Percentiles rank a stretch among this genome's conserved stretches.
Conservation (phyloP, 768 basidiomycete species). For the Lactarius tabidus region DNA sequence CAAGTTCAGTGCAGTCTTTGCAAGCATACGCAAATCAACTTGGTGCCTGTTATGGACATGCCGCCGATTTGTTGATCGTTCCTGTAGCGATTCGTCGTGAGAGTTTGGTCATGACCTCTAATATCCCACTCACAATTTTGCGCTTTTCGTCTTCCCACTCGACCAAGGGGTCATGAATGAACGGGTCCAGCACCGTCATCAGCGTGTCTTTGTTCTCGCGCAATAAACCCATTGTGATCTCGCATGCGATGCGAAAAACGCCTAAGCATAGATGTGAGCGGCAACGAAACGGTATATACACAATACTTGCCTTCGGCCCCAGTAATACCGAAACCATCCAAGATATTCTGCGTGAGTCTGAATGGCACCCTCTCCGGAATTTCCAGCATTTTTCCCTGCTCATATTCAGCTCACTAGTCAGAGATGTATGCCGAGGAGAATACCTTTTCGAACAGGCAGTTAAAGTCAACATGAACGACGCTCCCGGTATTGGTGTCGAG, state of each 20-base stretch:
- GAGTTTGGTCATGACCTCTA: background rate
- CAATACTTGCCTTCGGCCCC: conserved; percentile 75
- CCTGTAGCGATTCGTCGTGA: conserved; percentile 16
- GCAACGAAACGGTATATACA: background rate
- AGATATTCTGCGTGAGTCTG: conserved; percentile 87
- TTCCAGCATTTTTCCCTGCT: conserved; percentile 73
- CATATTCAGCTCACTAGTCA: conserved; percentile 2
- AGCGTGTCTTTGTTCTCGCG: conserved; percentile 89
- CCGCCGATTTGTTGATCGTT: conserved; percentile 20
- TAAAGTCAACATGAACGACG: conserved; percentile 95
- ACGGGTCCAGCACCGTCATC: conserved; percentile 94
- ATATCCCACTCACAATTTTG: conserved; percentile 45
- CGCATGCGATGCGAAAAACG: conserved; percentile 86
- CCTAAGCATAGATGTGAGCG: conserved; percentile 41
- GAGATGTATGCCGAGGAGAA: conserved; percentile 10
- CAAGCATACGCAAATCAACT: conserved; percentile 59
- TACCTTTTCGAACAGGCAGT: conserved; percentile 96
- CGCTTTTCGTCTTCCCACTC: conserved; percentile 90
- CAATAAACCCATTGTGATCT: conserved; percentile 83
- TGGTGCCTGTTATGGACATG: conserved; percentile 15
- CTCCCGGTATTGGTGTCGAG: conserved; percentile 87
- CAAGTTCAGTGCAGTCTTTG: conserved; percentile 69
- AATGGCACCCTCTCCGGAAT: conserved; percentile 93
- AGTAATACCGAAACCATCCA: conserved; percentile 89
- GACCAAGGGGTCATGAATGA: conserved; percentile 93